phyloP scores from a whole-genome alignment of 2,329 filamentous ascomycete genomes.

The Hirsutella thompsonii region DNA sequence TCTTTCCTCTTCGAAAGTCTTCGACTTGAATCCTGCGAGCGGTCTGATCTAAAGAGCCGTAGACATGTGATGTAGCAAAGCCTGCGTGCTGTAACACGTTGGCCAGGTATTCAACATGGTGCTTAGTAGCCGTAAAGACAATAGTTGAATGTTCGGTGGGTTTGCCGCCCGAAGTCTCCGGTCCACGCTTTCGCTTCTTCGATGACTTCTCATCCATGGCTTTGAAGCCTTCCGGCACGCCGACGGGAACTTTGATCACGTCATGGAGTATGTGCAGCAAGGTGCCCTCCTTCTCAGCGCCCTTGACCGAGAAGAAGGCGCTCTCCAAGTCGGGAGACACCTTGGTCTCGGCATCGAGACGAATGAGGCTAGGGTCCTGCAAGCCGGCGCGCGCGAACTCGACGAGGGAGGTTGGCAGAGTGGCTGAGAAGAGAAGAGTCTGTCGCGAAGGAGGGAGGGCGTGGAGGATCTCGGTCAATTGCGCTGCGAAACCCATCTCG shows the following conservation, averaged over 20 bases:
- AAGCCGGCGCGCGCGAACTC: conserved; percentile 91
- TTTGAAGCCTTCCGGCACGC: conserved; percentile 38
- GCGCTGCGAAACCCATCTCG: conserved; percentile 95
- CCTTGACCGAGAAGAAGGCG: conserved; percentile 88
- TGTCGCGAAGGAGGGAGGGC: conserved; percentile 75
- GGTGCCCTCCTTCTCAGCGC: conserved; percentile 85
- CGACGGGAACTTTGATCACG: conserved; percentile 81
- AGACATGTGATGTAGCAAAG: conserved; percentile 86
- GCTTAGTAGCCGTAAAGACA: conserved; percentile 87
- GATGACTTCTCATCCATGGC: conserved; percentile 30
- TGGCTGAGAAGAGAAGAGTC: conserved; percentile 90
- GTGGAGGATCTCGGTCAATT: conserved; percentile 85
- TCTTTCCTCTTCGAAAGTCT: conserved; percentile 71
- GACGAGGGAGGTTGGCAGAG: conserved; percentile 82
- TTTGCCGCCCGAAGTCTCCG: conserved; percentile 41
- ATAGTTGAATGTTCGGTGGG: conserved; percentile 89
- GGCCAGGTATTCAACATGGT: conserved; percentile 90
- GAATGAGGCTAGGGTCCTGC: conserved; percentile 81
- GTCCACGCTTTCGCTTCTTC: conserved; percentile 61
- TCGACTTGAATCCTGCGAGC: conserved; percentile 87
- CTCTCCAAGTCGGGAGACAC: conserved; percentile 92
- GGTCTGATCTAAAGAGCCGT: conserved; percentile 87
- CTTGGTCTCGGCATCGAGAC: conserved; percentile 89
- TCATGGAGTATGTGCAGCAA: conserved; percentile 81
- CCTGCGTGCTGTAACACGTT: conserved; percentile 67